phyloP scores from a whole-genome alignment of 768 basidiomycete species.

The Hydnomerulius pinastri region DNA sequence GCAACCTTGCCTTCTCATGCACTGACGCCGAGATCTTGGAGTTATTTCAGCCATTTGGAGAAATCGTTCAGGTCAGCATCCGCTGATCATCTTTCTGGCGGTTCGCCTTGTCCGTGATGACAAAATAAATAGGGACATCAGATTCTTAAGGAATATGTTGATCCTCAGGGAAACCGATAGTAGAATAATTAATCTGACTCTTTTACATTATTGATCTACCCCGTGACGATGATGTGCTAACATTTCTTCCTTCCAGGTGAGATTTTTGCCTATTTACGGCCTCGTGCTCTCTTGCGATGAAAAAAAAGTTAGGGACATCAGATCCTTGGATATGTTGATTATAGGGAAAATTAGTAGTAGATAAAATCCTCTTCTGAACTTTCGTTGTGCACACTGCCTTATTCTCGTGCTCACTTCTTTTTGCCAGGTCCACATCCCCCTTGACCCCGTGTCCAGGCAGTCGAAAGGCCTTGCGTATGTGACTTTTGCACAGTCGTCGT shows the following conservation, averaged over 20 bases:
- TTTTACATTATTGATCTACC: background rate
- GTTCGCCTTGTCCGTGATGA: slow-evolving; percentile 35
- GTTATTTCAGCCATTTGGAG: slow-evolving; percentile 69
- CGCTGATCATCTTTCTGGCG: background rate
- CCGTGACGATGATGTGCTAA: background rate
- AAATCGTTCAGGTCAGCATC: slow-evolving; percentile 69
- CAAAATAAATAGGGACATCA: slow-evolving; percentile 50
- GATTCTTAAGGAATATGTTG: slow-evolving; percentile 46
- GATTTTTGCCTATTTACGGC: background rate
- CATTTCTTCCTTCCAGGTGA: slow-evolving; percentile 3
- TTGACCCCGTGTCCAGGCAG: slow-evolving; percentile 46
- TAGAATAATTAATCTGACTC: slow-evolving; percentile 48
- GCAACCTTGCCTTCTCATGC: slow-evolving; percentile 91
- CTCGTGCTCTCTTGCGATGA: slow-evolving; percentile 38
- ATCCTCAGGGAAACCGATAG: slow-evolving; percentile 60
- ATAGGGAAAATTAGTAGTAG: slow-evolving; percentile 58
- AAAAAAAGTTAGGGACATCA: slow-evolving; percentile 58
- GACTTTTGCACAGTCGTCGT: slow-evolving; percentile 44
- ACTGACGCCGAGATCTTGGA: slow-evolving; percentile 67
- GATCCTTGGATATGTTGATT: slow-evolving; percentile 49
- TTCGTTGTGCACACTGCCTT: background rate
- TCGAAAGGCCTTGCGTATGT: slow-evolving; percentile 68
- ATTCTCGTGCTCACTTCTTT: slow-evolving; percentile 2
- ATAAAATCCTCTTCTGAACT: slow-evolving; percentile 42
- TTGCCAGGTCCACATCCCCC: slow-evolving; percentile 56